Percentiles rank a stretch among this genome's conserved stretches.
phyloP scores from a whole-genome alignment of 2,329 filamentous ascomycete species.

The Aspergillus transmontanensis region DNA sequence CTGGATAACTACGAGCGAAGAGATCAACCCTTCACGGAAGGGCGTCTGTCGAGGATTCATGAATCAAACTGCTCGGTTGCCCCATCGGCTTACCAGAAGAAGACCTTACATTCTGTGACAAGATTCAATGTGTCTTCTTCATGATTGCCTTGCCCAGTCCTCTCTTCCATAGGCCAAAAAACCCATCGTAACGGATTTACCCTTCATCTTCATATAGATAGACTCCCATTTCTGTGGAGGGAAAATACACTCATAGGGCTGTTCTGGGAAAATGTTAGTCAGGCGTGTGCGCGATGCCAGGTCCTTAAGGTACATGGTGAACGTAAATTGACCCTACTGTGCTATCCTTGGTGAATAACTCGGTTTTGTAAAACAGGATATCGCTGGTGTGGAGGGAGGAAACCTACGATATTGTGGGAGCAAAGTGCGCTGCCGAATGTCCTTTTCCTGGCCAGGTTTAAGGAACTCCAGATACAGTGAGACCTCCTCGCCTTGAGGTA shows the following conservation, averaged over 20 bases:
- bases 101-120: not conserved
- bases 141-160: not conserved
- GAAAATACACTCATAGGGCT: slow-evolving; percentile 9
- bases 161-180: slow-evolving; percentile 7
- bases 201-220: slow-evolving; percentile 7
- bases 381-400: not conserved
- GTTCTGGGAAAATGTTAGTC: slow-evolving; percentile 23
- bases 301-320: slow-evolving; percentile 16
- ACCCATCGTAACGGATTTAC: slow-evolving; percentile 14
- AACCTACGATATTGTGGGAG: not conserved
- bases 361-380: not conserved
- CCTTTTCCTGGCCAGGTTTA: not conserved
- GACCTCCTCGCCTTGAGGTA: too few relatives aligned
- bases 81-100: not conserved
- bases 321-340: slow-evolving; percentile 14
- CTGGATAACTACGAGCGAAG: not conserved
- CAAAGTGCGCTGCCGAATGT: not conserved
- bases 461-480: not conserved
- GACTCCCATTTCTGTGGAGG: slow-evolving; percentile 15
- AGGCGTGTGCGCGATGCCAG: slow-evolving; percentile 19
- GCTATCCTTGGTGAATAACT: not conserved
- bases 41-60: too few relatives aligned
- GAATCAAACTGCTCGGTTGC: too few relatives aligned
- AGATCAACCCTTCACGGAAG: too few relatives aligned
- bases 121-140: not conserved